Conservation (phyloP, 2,329 filamentous ascomycete genomes). For the Aspergillus sp. region DNA sequence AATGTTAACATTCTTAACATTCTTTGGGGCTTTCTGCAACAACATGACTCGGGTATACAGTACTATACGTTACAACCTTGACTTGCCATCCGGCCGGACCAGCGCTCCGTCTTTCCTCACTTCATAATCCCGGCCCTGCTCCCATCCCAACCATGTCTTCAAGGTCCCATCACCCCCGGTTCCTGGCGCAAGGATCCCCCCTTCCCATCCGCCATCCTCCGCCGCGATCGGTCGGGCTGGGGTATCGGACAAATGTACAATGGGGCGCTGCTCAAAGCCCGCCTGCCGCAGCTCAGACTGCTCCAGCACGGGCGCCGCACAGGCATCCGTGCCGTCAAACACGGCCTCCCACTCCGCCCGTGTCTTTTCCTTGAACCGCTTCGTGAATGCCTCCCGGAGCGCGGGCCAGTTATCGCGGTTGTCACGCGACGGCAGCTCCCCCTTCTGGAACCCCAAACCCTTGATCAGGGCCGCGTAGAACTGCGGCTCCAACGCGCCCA, state of each 20-base stretch:
- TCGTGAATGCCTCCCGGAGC: conserved; percentile 61
- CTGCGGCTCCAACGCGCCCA: conserved; percentile 86
- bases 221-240: conserved; percentile 61
- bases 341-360: conserved; percentile 78
- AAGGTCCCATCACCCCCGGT: conserved; percentile 71
- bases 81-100: conserved; percentile 47
- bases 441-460: conserved; percentile 61
- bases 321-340: conserved; percentile 90
- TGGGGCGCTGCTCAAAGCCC: conserved; percentile 49
- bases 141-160: conserved; percentile 75
- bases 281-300: conserved; percentile 68
- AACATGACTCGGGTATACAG: neutral
- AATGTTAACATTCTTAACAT: neutral
- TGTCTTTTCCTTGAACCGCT: conserved; percentile 67
- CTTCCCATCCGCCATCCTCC: conserved; percentile 69
- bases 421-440: conserved; percentile 49
- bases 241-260: conserved; percentile 60
- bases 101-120: conserved; percentile 60
- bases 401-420: conserved; percentile 68
- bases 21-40: neutral
- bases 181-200: conserved; percentile 61
- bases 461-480: conserved; percentile 72
- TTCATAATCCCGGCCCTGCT: conserved; percentile 68
- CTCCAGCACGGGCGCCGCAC: conserved; percentile 82
- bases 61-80: conserved; percentile 24